phyloP scores from a whole-genome alignment of 345 rosid species.

The Euphorbia pulcherrima region DNA sequence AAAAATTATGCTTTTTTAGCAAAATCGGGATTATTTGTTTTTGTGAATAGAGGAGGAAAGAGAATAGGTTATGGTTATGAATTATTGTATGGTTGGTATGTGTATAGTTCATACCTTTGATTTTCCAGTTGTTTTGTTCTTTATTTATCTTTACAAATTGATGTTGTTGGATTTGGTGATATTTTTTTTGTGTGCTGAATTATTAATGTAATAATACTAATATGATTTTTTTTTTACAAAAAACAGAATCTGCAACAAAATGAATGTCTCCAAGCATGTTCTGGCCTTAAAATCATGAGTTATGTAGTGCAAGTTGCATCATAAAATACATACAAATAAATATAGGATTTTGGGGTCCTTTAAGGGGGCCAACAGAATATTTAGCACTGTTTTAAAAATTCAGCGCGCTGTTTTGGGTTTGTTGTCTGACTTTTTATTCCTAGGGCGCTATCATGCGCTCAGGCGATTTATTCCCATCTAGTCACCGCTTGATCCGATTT shows the following conservation, averaged over 20 bases:
- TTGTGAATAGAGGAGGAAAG: conserved; percentile 37
- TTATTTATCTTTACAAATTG: conserved; percentile 13
- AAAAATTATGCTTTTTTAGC: conserved; percentile 18
- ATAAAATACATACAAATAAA: no score
- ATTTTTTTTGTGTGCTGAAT: conserved; percentile 28
- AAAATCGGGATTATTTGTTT: conserved; percentile 14
- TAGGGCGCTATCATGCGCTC: no score
- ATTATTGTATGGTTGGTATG: conserved; percentile 19
- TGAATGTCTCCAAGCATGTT: conserved; percentile 8
- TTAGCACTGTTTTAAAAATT: no score
- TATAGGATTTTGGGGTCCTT: no score
- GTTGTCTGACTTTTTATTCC: no score
- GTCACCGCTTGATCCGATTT: no score
- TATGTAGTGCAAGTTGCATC: background rate
- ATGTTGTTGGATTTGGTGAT: conserved; percentile 32
- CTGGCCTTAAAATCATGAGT: no score
- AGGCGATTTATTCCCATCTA: no score
- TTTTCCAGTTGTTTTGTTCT: conserved; percentile 14
- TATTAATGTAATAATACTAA: conserved; percentile 20
- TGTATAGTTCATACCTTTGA: conserved; percentile 37
- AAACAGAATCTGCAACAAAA: background rate
- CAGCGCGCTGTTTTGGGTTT: no score
- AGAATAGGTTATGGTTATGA: no score
- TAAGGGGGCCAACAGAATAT: no score
- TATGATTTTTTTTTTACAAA: background rate